phyloP scores from a whole-genome alignment of 2,329 filamentous ascomycete genomes.

The Diaporthe capsici region DNA sequence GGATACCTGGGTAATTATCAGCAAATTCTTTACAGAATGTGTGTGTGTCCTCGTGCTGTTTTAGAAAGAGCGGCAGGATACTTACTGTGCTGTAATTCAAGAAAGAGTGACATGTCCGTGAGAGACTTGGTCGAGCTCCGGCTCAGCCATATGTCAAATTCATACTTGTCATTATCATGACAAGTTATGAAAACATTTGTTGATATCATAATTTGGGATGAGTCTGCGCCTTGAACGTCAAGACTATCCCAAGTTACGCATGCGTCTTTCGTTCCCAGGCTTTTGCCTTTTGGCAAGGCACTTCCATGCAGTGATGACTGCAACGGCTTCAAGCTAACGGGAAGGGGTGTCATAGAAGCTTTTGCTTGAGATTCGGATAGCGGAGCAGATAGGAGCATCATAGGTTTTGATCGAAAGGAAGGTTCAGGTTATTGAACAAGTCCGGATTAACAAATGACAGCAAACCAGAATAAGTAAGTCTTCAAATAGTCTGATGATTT shows the following conservation, averaged over 20 bases:
- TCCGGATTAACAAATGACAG: background rate
- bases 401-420: background rate
- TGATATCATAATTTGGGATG: background rate
- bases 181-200: background rate
- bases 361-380: background rate
- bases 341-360: background rate
- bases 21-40: too few species aligned
- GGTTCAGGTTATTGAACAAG: background rate
- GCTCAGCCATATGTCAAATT: background rate
- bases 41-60: background rate
- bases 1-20: background rate
- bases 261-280: background rate
- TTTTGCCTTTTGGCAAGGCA: background rate
- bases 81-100: background rate
- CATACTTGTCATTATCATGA: background rate
- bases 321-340: background rate
- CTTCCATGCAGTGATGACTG: background rate
- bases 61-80: background rate
- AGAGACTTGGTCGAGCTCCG: background rate
- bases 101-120: background rate
- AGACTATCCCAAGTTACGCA: background rate
- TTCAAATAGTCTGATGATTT: background rate
- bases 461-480: background rate
- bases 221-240: background rate
- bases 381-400: background rate